Conservation (phyloP, 2,329 filamentous ascomycete genomes). For the Celoporthe dispersa region DNA sequence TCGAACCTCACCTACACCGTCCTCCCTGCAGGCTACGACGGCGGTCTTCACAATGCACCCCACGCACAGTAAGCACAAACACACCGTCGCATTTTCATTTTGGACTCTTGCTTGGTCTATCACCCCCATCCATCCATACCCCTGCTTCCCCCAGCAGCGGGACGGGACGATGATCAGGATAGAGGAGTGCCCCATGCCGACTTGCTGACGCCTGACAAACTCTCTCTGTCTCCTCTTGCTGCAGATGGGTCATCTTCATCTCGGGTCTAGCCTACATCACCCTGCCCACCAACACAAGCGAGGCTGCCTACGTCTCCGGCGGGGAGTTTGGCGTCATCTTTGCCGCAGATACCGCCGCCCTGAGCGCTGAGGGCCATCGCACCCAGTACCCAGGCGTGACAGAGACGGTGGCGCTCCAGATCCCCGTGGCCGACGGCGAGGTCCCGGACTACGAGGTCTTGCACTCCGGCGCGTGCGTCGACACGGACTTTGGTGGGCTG, state of each 20-base stretch:
- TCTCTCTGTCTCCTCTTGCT: background rate
- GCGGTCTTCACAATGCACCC: conserved; percentile 48
- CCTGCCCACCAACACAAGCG: conserved; percentile 41
- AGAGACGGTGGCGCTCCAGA: conserved; percentile 42
- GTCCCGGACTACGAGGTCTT: conserved; percentile 46
- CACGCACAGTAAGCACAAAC: conserved; percentile 41
- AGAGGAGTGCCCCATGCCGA: background rate
- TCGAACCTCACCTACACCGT: conserved; percentile 42
- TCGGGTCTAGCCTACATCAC: conserved; percentile 48
- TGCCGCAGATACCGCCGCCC: conserved; percentile 46
- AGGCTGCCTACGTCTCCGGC: conserved; percentile 42
- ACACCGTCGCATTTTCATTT: background rate
- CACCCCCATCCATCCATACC: too few relatives aligned
- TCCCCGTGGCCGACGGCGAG: conserved; percentile 42
- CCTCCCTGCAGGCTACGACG: conserved; percentile 43
- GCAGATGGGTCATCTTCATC: conserved; percentile 43
- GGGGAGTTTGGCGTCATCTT: conserved; percentile 47
- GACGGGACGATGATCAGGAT: background rate
- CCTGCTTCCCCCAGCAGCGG: background rate
- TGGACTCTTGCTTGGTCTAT: too few relatives aligned
- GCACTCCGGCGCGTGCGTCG: conserved; percentile 44
- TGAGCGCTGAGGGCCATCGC: conserved; percentile 46
- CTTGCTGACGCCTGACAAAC: background rate
- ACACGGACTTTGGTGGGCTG: conserved; percentile 11
- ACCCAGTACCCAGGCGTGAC: conserved; percentile 46